phyloP scores from a whole-genome alignment of 441 rosid genomes.

The Mallotus japonicus region DNA sequence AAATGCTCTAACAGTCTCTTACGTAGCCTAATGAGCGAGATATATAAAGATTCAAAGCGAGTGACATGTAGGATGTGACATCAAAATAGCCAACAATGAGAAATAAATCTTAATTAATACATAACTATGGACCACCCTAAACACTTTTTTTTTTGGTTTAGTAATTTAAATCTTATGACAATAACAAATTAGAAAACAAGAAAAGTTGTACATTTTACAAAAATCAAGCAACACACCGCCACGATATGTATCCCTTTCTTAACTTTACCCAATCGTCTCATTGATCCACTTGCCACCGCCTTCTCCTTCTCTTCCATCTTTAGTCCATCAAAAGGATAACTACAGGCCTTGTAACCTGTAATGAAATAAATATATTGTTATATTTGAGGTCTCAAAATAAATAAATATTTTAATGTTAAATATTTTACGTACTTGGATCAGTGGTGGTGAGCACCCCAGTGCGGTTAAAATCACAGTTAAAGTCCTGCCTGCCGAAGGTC shows the following conservation, averaged over 20 bases:
- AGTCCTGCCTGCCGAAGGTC: constrained; percentile 42
- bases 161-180: too few relatives aligned
- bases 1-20: too few relatives aligned
- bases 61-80: too few relatives aligned
- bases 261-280: neutral
- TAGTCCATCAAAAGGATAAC: constrained; percentile 23
- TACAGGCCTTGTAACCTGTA: constrained; percentile 53
- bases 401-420: neutral
- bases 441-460: constrained; percentile 45
- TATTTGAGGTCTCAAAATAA: neutral
- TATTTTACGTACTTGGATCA: constrained; percentile 48
- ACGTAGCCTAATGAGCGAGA: too few relatives aligned
- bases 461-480: constrained; percentile 47
- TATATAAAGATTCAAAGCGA: too few relatives aligned
- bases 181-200: neutral
- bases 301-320: constrained; percentile 27
- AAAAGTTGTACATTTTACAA: neutral
- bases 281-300: constrained; percentile 28
- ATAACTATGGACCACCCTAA: too few relatives aligned
- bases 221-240: constrained; percentile 2
- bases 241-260: neutral
- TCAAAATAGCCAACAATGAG: too few relatives aligned
- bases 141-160: too few relatives aligned
- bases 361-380: too few relatives aligned
- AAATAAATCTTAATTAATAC: too few relatives aligned